phyloP scores from a whole-genome alignment of 2,329 filamentous ascomycete genomes.

The Emmonsiellopsis sp. region DNA sequence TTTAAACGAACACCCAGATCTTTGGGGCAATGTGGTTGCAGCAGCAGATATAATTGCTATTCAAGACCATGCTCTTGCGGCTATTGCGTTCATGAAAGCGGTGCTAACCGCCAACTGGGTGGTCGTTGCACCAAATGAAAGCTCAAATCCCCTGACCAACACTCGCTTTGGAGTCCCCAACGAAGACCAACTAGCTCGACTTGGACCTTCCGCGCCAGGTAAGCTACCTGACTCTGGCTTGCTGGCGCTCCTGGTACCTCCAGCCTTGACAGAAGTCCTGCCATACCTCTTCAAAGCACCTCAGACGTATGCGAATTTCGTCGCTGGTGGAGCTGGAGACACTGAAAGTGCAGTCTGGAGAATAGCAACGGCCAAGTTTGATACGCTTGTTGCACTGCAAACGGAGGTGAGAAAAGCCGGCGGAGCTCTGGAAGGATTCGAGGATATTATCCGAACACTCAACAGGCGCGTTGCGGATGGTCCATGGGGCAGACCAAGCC shows the following conservation, averaged over 20 bases:
- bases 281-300: constrained; percentile 51
- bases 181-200: constrained; percentile 28
- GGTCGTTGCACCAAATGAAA: constrained; percentile 23
- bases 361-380: constrained; percentile 50
- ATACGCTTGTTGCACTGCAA: constrained; percentile 44
- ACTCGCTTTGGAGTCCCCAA: constrained; percentile 31
- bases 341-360: constrained; percentile 49
- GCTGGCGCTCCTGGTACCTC: constrained; percentile 45
- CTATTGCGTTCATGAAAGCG: constrained; percentile 43
- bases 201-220: constrained; percentile 27
- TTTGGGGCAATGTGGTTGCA: constrained; percentile 45
- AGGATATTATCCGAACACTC: constrained; percentile 32
- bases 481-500: constrained; percentile 28
- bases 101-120: constrained; percentile 50
- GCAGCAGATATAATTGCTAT: constrained; percentile 51
- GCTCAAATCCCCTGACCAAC: constrained; percentile 13
- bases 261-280: constrained; percentile 41
- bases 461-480: constrained; percentile 34
- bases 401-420: constrained; percentile 30
- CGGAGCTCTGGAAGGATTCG: constrained; percentile 24
- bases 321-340: constrained; percentile 47
- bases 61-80: constrained; percentile 47
- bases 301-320: constrained; percentile 49
- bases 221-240: constrained; percentile 37
- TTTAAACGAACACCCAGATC: constrained; percentile 39